Evolutionary conservation across 1,139 yeast genomes (phyloP).

Genomic region (Sugiyamaella neomexicana): DNA sequence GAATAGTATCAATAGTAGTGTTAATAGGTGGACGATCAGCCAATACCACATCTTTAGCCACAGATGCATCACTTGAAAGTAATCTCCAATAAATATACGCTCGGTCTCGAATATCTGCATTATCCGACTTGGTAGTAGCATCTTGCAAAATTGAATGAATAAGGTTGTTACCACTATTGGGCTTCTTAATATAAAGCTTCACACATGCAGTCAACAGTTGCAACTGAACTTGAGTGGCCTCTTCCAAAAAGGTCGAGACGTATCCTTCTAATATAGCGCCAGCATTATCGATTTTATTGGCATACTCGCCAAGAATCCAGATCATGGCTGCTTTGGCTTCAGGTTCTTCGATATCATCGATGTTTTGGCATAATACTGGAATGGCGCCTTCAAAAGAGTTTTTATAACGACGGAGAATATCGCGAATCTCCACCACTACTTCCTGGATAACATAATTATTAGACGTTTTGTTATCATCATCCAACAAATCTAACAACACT

Average conservation of each 20-base stretch:
- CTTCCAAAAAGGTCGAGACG: constrained; percentile 66
- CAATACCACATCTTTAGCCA: constrained; percentile 54
- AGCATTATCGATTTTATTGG: constrained; percentile 64
- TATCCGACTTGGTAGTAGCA: constrained; percentile 79
- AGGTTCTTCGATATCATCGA: constrained; percentile 58
- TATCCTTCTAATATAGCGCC: constrained; percentile 49
- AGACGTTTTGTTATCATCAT: constrained; percentile 54
- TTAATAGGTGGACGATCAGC: constrained; percentile 69
- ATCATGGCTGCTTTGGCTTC: constrained; percentile 75
- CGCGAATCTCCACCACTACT: constrained; percentile 69
- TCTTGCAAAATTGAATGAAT: constrained; percentile 73
- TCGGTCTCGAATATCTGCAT: constrained; percentile 91
- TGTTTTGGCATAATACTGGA: constrained; percentile 64
- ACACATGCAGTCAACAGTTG: constrained; percentile 76
- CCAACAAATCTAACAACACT: constrained; percentile 68
- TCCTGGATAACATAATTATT: constrained; percentile 81
- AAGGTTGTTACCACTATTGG: constrained; percentile 49
- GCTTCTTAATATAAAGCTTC: constrained; percentile 60
- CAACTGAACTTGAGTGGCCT: constrained; percentile 73
- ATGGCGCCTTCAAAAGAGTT: constrained; percentile 64
- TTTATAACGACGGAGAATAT: constrained; percentile 75
- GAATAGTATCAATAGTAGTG: constrained; percentile 69
- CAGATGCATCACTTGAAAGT: constrained; percentile 59
- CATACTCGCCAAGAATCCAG: constrained; percentile 90
- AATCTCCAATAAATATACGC: constrained; percentile 95